Percentiles rank a stretch among this genome's conserved stretches.
Conservation (phyloP, 1,284 basidiomycete genomes). For the Erythrobasidium hasegawianum region DNA sequence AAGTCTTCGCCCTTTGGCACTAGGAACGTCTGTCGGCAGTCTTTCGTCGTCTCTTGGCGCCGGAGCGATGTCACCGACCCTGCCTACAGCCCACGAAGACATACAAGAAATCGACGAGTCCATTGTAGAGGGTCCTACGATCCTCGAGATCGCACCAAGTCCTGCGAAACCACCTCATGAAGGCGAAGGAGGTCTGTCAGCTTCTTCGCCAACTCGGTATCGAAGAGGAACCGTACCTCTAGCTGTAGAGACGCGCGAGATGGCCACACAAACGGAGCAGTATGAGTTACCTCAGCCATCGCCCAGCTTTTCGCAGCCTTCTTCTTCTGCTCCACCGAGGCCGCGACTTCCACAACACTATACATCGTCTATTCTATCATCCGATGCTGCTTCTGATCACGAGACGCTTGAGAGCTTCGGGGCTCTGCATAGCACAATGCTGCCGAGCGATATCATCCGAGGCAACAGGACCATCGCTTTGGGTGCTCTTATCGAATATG, state of each 20-base stretch:
- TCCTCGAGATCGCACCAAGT: slow-evolving; percentile 27
- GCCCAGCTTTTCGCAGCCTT: neutral
- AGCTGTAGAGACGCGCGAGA: slow-evolving; percentile 1
- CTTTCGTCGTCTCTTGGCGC: slow-evolving; percentile 24
- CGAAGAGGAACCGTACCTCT: too few species aligned
- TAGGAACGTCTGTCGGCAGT: slow-evolving; percentile 27
- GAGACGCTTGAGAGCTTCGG: slow-evolving; percentile 6
- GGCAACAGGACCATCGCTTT: slow-evolving; percentile 40
- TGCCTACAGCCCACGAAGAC: slow-evolving; percentile 32
- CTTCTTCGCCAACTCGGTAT: slow-evolving; percentile 11
- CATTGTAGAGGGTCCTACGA: slow-evolving; percentile 13
- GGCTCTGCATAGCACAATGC: slow-evolving; percentile 1
- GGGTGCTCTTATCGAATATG: slow-evolving; percentile 40
- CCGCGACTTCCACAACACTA: slow-evolving; percentile 10
- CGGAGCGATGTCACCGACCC: slow-evolving; percentile 1
- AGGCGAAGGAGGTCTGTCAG: slow-evolving; percentile 21
- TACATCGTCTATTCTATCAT: slow-evolving; percentile 29
- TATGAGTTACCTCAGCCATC: neutral
- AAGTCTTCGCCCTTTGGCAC: slow-evolving; percentile 14
- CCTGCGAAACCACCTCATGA: slow-evolving; percentile 1
- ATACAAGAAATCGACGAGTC: slow-evolving; percentile 9
- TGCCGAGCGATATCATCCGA: neutral
- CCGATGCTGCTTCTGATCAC: slow-evolving; percentile 27
- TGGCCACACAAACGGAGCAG: slow-evolving; percentile 13
- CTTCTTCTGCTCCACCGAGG: neutral